Percentiles rank a stretch among this genome's conserved stretches.
Evolutionary conservation across 441 rosid genomes (phyloP).

Genomic region (Populus tomentosa): DNA sequence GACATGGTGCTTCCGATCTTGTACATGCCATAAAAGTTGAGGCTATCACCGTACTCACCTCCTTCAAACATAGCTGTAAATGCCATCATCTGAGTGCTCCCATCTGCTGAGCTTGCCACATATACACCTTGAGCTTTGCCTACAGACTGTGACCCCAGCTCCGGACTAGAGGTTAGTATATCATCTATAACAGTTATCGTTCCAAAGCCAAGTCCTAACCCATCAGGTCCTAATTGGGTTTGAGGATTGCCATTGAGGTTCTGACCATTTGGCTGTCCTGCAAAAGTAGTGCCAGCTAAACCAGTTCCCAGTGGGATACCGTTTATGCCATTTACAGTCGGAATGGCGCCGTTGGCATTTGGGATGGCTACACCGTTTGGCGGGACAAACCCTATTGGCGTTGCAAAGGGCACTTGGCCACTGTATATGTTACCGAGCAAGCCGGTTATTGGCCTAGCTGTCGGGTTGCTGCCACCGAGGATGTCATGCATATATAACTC

Average conservation of each 20-base stretch:
- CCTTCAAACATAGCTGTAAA: slow-evolving; percentile 60
- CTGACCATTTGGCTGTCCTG: not conserved
- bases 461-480: not conserved
- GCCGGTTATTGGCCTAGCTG: not conserved
- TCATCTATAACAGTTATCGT: slow-evolving; percentile 70
- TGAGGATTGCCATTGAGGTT: not conserved
- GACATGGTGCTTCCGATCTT: slow-evolving; percentile 56
- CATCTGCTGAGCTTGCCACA: slow-evolving; percentile 57
- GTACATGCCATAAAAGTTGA: slow-evolving; percentile 63
- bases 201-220: slow-evolving; percentile 37
- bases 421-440: not conserved
- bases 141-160: slow-evolving; percentile 51
- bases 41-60: slow-evolving; percentile 51
- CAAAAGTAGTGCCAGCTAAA: not conserved
- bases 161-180: slow-evolving; percentile 55
- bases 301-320: not conserved
- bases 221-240: slow-evolving; percentile 1
- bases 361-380: not conserved
- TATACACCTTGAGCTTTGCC: slow-evolving; percentile 76
- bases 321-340: not conserved
- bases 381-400: not conserved
- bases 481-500: not conserved
- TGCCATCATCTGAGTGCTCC: slow-evolving; percentile 66
- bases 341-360: not conserved
- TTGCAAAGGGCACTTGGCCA: not conserved